phyloP scores from a whole-genome alignment of 139 green algal genomes.

The Klebsormidium nitens region DNA sequence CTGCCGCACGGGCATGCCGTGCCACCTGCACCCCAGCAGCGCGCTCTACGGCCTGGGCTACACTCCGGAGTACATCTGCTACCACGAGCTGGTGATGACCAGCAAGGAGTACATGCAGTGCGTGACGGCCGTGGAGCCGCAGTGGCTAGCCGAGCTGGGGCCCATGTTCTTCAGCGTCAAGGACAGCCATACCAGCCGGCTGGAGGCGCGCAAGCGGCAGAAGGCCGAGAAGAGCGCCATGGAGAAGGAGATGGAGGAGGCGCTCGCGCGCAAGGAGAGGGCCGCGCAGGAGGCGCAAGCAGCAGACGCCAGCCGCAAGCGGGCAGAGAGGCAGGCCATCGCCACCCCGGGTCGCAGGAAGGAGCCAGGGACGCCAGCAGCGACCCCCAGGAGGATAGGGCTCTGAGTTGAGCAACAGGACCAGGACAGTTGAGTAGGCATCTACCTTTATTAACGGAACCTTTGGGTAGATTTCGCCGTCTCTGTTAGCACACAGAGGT shows the following conservation, averaged over 20 bases:
- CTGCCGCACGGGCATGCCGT: slow-evolving; percentile 75
- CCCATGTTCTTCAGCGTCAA: slow-evolving; percentile 99
- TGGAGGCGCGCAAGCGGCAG: slow-evolving; percentile 76
- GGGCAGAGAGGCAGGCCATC: slow-evolving; percentile 57
- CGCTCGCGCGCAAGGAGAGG: slow-evolving; percentile 56
- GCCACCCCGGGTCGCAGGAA: slow-evolving; percentile 56
- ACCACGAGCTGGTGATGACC: slow-evolving; percentile 95
- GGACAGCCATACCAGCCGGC: slow-evolving; percentile 59
- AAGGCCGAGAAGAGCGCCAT: slow-evolving; percentile 51
- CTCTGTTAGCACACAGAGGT: not conserved
- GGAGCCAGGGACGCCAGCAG: slow-evolving; percentile 9
- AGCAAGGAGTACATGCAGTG: slow-evolving; percentile 98
- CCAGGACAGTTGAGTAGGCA: not conserved
- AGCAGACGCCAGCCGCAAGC: slow-evolving; percentile 25
- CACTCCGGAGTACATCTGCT: slow-evolving; percentile 95
- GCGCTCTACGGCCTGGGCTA: slow-evolving; percentile 88
- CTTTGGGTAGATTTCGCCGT: not conserved
- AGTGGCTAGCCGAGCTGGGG: slow-evolving; percentile 95
- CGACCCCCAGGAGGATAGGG: slow-evolving; percentile 20
- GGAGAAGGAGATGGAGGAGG: slow-evolving; percentile 62
- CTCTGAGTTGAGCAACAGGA: slow-evolving; percentile 1
- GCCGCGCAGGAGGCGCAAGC: slow-evolving; percentile 29
- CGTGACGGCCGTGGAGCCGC: slow-evolving; percentile 93
- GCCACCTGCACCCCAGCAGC: slow-evolving; percentile 80
- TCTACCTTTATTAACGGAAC: too few relatives aligned